Evolutionary conservation across 129 eudicot genomes (phyloP).

Genomic region (Flaveria linearis): DNA sequence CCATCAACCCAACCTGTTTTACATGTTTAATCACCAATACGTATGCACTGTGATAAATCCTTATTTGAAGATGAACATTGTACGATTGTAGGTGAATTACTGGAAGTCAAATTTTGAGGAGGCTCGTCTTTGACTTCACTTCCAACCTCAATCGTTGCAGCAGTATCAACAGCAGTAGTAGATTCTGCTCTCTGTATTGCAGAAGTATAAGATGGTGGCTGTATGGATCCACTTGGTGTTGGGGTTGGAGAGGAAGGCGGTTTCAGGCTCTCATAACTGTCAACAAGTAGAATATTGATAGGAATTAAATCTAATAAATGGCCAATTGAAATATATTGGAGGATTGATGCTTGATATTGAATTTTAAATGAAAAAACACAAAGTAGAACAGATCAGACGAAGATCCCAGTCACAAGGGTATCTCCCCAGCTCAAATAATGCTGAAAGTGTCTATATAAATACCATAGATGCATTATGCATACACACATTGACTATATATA

Average conservation of each 20-base stretch:
- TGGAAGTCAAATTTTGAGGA: slow-evolving; percentile 34
- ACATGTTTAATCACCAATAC: background rate
- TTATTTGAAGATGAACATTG: slow-evolving; percentile 35
- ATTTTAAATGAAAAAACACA: no score
- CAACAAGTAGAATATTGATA: background rate
- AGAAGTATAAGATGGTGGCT: slow-evolving; percentile 21
- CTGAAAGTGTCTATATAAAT: no score
- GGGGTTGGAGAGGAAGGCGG: slow-evolving; percentile 63
- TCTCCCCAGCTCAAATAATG: no score
- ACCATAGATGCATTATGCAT: no score
- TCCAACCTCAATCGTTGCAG: background rate
- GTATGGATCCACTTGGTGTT: slow-evolving; percentile 39
- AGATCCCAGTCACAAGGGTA: no score
- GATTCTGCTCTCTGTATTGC: slow-evolving; percentile 25
- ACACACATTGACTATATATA: no score
- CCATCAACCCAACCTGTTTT: background rate
- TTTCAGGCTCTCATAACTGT: slow-evolving; percentile 51
- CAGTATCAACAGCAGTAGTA: slow-evolving; percentile 19
- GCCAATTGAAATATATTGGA: no score
- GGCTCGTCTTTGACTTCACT: slow-evolving; percentile 34
- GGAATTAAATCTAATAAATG: no score
- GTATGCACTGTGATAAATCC: background rate
- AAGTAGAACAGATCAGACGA: no score
- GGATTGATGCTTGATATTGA: no score
- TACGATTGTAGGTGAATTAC: slow-evolving; percentile 54